Percentiles rank a stretch among this genome's conserved stretches.
These are phyloP conservation scores for Entomortierella parvispora DNA, from an alignment of 192 early-diverging fungal species.

Conservation along the genomic window DNA sequence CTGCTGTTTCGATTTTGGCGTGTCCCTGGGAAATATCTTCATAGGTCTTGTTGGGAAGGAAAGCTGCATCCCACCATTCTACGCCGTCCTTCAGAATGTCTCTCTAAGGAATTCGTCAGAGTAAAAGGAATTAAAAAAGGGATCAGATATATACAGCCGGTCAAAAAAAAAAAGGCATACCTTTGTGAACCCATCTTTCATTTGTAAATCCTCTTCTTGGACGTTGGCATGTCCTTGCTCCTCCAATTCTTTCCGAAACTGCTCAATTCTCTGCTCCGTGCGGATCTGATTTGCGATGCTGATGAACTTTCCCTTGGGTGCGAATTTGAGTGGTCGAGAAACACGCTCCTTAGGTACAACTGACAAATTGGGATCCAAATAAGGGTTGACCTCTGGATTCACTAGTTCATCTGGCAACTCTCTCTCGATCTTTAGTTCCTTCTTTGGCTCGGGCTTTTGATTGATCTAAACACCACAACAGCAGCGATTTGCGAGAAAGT, in stretches of 20 bases:
- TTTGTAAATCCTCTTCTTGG: slow-evolving; percentile 27
- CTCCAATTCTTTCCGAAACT: slow-evolving; percentile 55
- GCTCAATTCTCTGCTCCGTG: slow-evolving; percentile 66
- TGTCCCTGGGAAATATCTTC: slow-evolving; percentile 59
- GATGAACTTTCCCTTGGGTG: slow-evolving; percentile 83
- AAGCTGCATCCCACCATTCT: slow-evolving; percentile 98
- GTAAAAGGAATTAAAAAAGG: background rate
- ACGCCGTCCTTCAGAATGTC: slow-evolving; percentile 75
- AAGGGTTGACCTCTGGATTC: slow-evolving; percentile 88
- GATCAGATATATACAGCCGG: background rate
- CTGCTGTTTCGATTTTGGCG: slow-evolving; percentile 51
- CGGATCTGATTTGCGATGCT: slow-evolving; percentile 86
- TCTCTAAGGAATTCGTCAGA: slow-evolving; percentile 51
- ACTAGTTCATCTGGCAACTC: slow-evolving; percentile 58
- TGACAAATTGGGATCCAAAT: slow-evolving; percentile 79
- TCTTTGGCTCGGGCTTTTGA: slow-evolving; percentile 55
- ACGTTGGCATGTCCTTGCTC: slow-evolving; percentile 19
- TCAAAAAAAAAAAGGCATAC: slow-evolving; percentile 2
- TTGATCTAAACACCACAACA: slow-evolving; percentile 24
- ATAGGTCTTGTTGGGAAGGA: slow-evolving; percentile 79
- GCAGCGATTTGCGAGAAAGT: too few species aligned
- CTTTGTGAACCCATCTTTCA: slow-evolving; percentile 35
- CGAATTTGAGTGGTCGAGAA: slow-evolving; percentile 77
- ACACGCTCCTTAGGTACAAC: slow-evolving; percentile 54
- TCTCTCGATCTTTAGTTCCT: slow-evolving; percentile 58